phyloP scores from a whole-genome alignment of 2,329 filamentous ascomycete species.

The Nemania sp. region DNA sequence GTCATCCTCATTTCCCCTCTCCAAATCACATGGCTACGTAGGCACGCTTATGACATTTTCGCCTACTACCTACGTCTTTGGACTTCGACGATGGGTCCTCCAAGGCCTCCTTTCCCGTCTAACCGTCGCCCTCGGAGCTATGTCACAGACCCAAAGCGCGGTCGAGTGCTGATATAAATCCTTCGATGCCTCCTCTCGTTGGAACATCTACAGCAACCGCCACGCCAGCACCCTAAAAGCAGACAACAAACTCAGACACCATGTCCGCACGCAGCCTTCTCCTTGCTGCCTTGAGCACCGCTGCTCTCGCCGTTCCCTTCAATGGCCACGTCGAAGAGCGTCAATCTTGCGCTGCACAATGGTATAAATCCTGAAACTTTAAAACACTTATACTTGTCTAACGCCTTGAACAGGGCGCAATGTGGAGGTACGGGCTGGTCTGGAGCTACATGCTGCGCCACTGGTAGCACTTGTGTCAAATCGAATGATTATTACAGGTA shows the following conservation, averaged over 20 bases:
- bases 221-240: constrained; percentile 20
- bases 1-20: constrained; percentile 7
- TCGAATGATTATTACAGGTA: constrained; percentile 46
- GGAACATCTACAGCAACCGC: constrained; percentile 15
- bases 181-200: constrained; percentile 15
- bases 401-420: constrained; percentile 49
- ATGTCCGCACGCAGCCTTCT: constrained; percentile 51
- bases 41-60: constrained; percentile 1
- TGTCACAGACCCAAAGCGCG: constrained; percentile 15
- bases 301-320: constrained; percentile 56
- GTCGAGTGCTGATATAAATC: constrained; percentile 34
- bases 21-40: constrained; percentile 8
- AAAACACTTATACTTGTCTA: constrained; percentile 24
- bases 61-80: constrained; percentile 1
- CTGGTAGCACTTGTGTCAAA: constrained; percentile 54
- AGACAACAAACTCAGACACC: constrained; percentile 28
- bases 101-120: constrained; percentile 41
- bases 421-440: constrained; percentile 60
- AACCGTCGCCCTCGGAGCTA: constrained; percentile 33
- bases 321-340: constrained; percentile 54
- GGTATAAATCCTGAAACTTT: constrained; percentile 16
- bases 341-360: constrained; percentile 47
- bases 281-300: constrained; percentile 53
- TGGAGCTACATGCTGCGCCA: constrained; percentile 59
- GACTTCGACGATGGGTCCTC: constrained; percentile 26